Base-by-base conservation (phyloP, 306 rosid species). In the Urtica urens region DNA sequence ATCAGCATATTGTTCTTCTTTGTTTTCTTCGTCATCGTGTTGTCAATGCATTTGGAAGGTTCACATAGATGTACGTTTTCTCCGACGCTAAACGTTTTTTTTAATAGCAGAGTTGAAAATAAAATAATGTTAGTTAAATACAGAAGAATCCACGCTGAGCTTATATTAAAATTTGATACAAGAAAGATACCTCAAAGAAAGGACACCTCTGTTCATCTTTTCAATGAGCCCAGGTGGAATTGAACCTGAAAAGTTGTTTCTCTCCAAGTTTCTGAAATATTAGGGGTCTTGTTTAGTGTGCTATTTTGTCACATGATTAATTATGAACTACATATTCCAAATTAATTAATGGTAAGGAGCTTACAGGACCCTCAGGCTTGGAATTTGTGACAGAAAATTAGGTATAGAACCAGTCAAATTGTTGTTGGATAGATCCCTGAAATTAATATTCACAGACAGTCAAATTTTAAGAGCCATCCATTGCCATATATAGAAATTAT, bases 371-470 rank as follows among this genome's bases (percentile, higher is more conserved):
- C 16, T 63, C 49, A 72, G 51, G 66, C 45, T 9, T 56, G 52
- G 61, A 70, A 79, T 21, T 41, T 59, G 25, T 14, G 67, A 57
- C 15, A 76, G 31, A 49, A 57, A 58, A 15, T 63, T 66, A 12
- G 82, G 77, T 4, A 75, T 18, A 39, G 56, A 3, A 52, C 79
- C 87, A 12, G 53, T 53, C 14, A 78, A 66, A 46, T n/a, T 59
- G 47, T 77, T 77, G 64, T 69, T 40, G 47, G 79, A 77, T 59
- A 73, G 53, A 62, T 70, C 80, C 72, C 85, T 78, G 78, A 48
- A 48, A 47, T 51, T 8, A 54, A 23, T 19, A 24, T 25, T 44
- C 23, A 2, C 3, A 3, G 27, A 15, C n/a, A 15, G 8, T 27
- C 13, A 5, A 10, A 13, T 16, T 1, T 12, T 14, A 23, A 44